phyloP scores from a whole-genome alignment of 1,284 basidiomycete genomes.

The Fomitopsis palustris region DNA sequence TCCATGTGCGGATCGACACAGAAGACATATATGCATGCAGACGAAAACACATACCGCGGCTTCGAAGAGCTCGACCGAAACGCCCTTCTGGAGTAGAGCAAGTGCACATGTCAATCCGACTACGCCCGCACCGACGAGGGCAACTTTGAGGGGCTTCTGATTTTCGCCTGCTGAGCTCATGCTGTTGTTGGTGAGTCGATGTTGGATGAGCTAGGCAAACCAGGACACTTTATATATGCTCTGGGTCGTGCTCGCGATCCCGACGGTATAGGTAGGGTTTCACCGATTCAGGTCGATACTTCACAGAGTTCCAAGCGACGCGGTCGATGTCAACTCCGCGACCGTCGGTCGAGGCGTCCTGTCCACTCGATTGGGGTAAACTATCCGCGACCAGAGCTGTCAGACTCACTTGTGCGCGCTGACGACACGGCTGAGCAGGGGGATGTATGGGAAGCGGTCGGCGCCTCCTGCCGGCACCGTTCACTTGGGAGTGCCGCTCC shows the following conservation, averaged over 20 bases:
- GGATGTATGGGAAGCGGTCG: neutral
- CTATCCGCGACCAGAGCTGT: too few species aligned
- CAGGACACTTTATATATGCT: neutral
- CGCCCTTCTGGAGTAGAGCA: conserved; percentile 39
- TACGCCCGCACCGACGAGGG: conserved; percentile 53
- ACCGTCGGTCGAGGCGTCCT: neutral
- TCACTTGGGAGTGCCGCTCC: too few species aligned
- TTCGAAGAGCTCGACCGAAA: conserved; percentile 50
- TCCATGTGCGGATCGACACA: neutral
- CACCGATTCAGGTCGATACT: neutral
- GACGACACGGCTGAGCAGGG: too few species aligned
- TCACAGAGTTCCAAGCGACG: neutral
- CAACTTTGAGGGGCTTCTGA: conserved; percentile 40
- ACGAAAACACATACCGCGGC: conserved; percentile 33
- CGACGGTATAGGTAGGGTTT: neutral
- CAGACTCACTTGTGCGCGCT: too few species aligned
- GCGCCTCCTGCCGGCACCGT: neutral
- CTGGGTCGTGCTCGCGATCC: too few species aligned
- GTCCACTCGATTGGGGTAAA: too few species aligned
- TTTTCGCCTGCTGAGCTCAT: conserved; percentile 12
- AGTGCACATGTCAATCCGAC: conserved; percentile 46
- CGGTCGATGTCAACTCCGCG: neutral
- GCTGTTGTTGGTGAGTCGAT: neutral
- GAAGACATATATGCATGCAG: neutral
- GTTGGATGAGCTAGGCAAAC: neutral